Percentiles rank a stretch among this genome's conserved stretches.
Conservation (phyloP, 139 green algal species). For the Chlorella sp. region DNA sequence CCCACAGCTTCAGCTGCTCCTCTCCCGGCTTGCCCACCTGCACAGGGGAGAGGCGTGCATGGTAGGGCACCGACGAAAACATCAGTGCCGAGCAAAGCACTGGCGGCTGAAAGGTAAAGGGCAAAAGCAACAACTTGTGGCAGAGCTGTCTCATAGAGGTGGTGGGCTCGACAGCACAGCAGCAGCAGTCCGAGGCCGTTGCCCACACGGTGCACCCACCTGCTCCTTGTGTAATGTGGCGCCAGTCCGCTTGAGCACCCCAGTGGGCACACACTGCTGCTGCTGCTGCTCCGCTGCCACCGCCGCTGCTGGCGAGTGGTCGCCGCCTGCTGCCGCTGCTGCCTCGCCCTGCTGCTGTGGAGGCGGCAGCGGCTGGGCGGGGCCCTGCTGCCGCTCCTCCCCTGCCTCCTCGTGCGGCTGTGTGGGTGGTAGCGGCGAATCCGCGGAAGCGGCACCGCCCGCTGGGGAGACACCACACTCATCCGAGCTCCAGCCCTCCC, state of each 20-base stretch:
- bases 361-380: not conserved
- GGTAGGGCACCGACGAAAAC: not conserved
- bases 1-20: constrained; percentile 93
- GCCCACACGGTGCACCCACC: not conserved
- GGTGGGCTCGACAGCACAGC: not conserved
- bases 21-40: constrained; percentile 89
- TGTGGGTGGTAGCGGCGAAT: too few species aligned
- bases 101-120: not conserved
- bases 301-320: not conserved
- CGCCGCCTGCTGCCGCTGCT: not conserved
- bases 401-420: not conserved
- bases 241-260: not conserved
- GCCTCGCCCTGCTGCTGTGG: not conserved
- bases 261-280: not conserved
- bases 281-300: not conserved
- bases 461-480: not conserved
- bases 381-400: not conserved
- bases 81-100: not conserved
- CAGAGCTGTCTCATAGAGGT: not conserved
- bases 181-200: not conserved
- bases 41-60: not conserved
- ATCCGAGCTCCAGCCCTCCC: constrained; percentile 1
- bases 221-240: not conserved
- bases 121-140: not conserved
- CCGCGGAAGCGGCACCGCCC: too few species aligned